A percentile compares a stretch with the other conserved stretches of the same genome.
phyloP scores from a whole-genome alignment of 306 rosid species.

The Trifolium pratense region DNA sequence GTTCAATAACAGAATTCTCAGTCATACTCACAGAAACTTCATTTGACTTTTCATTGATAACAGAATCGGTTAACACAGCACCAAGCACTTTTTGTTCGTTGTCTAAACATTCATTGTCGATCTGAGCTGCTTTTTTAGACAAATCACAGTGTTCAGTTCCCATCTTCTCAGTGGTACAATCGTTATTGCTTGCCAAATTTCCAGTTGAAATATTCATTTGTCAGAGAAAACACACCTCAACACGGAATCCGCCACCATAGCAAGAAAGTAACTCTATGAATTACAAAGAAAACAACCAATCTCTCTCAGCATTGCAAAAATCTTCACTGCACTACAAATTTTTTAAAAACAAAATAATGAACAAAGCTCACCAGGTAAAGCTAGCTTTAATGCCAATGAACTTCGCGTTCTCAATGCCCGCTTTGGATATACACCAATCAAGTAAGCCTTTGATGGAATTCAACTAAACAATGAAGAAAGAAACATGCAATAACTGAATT shows the following conservation, averaged over 20 bases:
- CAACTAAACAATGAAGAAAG: conserved; percentile 11
- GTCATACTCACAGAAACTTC: conserved; percentile 44
- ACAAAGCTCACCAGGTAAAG: conserved; percentile 10
- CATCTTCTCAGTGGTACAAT: conserved; percentile 43
- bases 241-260: conserved; percentile 51
- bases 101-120: conserved; percentile 45
- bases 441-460: conserved; percentile 14
- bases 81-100: conserved; percentile 47
- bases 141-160: conserved; percentile 49
- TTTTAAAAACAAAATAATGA: conserved; percentile 29
- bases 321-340: conserved; percentile 1
- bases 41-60: conserved; percentile 40
- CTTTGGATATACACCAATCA: conserved; percentile 17
- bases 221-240: conserved; percentile 38
- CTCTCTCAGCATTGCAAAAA: not conserved
- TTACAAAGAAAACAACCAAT: conserved; percentile 24
- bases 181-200: conserved; percentile 36
- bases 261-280: conserved; percentile 38
- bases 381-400: conserved; percentile 21
- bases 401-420: conserved; percentile 23
- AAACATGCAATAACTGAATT: not conserved
- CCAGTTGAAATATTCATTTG: conserved; percentile 44
- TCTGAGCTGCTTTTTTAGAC: conserved; percentile 44
- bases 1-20: conserved; percentile 47
- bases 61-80: conserved; percentile 29